A percentile compares a stretch with the other conserved stretches of the same genome.
Evolutionary conservation across 164 flowering plant genomes (phyloP).

Genomic region (Stephania yunnanensis): DNA sequence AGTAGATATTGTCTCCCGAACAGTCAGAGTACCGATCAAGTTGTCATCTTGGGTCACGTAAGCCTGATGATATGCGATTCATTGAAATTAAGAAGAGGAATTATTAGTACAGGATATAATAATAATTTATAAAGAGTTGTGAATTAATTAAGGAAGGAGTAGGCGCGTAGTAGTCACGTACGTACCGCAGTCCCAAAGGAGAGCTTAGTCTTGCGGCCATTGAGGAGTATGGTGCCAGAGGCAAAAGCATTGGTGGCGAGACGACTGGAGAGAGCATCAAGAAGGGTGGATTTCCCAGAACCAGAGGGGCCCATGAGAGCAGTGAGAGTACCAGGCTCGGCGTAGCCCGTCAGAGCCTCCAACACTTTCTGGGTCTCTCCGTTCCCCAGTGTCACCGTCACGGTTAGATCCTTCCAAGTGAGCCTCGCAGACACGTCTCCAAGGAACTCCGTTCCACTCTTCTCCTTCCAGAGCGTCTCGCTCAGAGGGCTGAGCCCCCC

Average conservation of each 20-base stretch:
- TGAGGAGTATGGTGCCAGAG: slow-evolving; percentile 71
- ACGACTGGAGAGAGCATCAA: slow-evolving; percentile 84
- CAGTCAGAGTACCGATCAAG: slow-evolving; percentile 84
- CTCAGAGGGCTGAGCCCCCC: slow-evolving; percentile 76
- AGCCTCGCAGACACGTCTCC: slow-evolving; percentile 86
- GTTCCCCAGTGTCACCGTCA: slow-evolving; percentile 52
- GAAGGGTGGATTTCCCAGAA: slow-evolving; percentile 86
- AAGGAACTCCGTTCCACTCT: slow-evolving; percentile 34
- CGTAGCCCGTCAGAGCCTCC: slow-evolving; percentile 73
- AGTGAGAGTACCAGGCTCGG: slow-evolving; percentile 73
- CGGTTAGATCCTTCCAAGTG: slow-evolving; percentile 86
- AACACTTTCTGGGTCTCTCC: slow-evolving; percentile 73
- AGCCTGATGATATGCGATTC: slow-evolving; percentile 42
- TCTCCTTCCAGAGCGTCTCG: slow-evolving; percentile 77
- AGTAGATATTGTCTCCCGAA: slow-evolving; percentile 78
- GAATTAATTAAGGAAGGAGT: not conserved
- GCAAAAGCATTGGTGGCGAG: slow-evolving; percentile 84
- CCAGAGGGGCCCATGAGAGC: slow-evolving; percentile 97
- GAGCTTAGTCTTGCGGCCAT: slow-evolving; percentile 78
- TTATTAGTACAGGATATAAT: too few relatives aligned
- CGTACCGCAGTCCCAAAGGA: slow-evolving; percentile 78
- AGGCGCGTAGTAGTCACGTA: too few relatives aligned
- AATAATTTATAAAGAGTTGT: too few relatives aligned
- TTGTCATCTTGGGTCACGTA: slow-evolving; percentile 96
- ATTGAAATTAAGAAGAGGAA: too few relatives aligned